A percentile compares a stretch with the other conserved stretches of the same genome.
Evolutionary conservation across 2,329 filamentous ascomycete species (phyloP).

Genomic region (Cytospora paraplurivora): DNA sequence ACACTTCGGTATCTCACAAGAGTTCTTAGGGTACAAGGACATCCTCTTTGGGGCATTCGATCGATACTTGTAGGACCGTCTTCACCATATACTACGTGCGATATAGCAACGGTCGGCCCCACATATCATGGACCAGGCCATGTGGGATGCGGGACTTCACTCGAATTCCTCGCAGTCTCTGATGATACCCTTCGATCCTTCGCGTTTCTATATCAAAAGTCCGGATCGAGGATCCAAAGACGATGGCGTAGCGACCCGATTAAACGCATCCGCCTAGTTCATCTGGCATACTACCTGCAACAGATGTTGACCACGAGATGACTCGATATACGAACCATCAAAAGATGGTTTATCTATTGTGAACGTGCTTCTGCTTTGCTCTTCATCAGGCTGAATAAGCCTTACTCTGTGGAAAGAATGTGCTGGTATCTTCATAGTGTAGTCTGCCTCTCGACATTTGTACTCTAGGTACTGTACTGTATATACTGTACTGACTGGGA

Average conservation of each 20-base stretch:
- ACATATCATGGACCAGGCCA: constrained; percentile 4
- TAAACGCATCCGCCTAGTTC: not conserved
- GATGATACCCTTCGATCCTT: constrained; percentile 11
- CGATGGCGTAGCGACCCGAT: not conserved
- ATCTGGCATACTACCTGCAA: not conserved
- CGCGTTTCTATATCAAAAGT: constrained; percentile 1
- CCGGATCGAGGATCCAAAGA: not conserved
- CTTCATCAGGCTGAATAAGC: too few species aligned
- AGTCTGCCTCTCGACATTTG: too few species aligned
- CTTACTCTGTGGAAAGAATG: too few species aligned
- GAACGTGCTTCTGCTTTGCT: too few species aligned
- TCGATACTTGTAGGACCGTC: not conserved
- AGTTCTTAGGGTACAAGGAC: not conserved
- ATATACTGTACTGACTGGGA: not conserved
- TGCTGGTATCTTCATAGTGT: too few species aligned
- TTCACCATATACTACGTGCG: not conserved
- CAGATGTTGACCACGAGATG: too few species aligned
- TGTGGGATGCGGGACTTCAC: not conserved
- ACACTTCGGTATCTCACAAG: not conserved
- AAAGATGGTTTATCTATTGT: too few species aligned
- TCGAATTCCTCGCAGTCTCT: constrained; percentile 4
- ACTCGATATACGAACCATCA: too few species aligned
- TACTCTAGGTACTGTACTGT: too few species aligned
- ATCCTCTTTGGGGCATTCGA: not conserved
- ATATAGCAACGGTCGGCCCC: constrained; percentile 7